Percentiles rank a stretch among this genome's conserved stretches.
Evolutionary conservation across 176 grass and related monocot species (phyloP).

Genomic region (Thinopyrum elongatum): DNA sequence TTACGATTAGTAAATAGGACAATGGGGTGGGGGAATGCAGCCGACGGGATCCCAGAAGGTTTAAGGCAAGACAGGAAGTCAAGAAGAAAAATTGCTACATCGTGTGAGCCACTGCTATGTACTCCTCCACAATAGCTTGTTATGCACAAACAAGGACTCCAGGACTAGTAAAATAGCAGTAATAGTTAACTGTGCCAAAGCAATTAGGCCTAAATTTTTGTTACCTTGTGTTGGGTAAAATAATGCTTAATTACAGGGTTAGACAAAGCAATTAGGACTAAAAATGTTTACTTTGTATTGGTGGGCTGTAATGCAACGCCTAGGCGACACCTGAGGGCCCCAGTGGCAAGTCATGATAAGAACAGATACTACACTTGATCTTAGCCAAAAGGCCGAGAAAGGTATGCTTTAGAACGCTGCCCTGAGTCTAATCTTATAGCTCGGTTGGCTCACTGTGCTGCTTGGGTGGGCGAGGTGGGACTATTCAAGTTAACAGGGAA

Average conservation of each 20-base stretch:
- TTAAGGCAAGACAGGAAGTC: too few relatives aligned
- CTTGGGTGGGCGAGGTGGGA: background rate
- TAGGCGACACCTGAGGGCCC: background rate
- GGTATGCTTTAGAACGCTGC: background rate
- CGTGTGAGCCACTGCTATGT: too few relatives aligned
- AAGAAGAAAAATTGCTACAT: too few relatives aligned
- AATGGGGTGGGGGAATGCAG: too few relatives aligned
- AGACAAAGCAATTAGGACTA: background rate
- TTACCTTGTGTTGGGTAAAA: too few relatives aligned
- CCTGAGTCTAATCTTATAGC: background rate
- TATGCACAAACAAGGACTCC: too few relatives aligned
- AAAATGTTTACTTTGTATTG: background rate
- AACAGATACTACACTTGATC: constrained; percentile 88
- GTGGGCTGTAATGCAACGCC: background rate
- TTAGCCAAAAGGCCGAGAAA: constrained; percentile 87
- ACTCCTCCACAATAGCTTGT: too few relatives aligned
- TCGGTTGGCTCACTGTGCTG: background rate
- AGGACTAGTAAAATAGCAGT: too few relatives aligned
- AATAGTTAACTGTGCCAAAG: too few relatives aligned
- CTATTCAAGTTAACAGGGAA: background rate
- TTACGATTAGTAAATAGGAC: too few relatives aligned
- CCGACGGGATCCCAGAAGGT: too few relatives aligned
- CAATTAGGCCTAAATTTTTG: too few relatives aligned
- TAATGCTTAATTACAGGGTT: background rate
- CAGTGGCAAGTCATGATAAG: constrained; percentile 29